Evolutionary conservation across 139 green algal genomes (phyloP).

Genomic region (Nannochloris sp.): DNA sequence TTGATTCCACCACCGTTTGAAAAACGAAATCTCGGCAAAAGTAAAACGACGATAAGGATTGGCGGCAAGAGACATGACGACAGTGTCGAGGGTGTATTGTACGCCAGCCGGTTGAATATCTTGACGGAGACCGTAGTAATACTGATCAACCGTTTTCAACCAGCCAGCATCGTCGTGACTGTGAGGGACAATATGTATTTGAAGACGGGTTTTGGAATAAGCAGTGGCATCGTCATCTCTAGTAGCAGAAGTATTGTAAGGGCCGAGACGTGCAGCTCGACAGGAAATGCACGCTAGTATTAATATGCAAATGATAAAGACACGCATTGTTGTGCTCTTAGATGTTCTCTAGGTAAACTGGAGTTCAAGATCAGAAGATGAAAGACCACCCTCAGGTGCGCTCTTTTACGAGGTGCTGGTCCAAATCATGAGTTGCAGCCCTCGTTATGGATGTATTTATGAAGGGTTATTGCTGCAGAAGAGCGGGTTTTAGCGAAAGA

Average conservation of each 20-base stretch:
- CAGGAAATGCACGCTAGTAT: background rate
- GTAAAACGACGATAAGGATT: slow-evolving; percentile 65
- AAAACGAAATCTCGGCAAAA: slow-evolving; percentile 82
- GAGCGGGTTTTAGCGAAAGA: too few species aligned
- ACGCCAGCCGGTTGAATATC: slow-evolving; percentile 74
- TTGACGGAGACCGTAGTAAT: slow-evolving; percentile 67
- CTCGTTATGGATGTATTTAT: too few species aligned
- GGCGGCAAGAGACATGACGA: slow-evolving; percentile 50
- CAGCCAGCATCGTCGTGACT: slow-evolving; percentile 84
- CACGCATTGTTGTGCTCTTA: too few species aligned
- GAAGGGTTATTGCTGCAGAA: too few species aligned
- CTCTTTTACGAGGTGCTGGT: too few species aligned
- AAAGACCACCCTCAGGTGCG: too few species aligned
- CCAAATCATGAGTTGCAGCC: too few species aligned
- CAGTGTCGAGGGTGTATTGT: slow-evolving; percentile 74
- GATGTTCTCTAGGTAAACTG: too few species aligned
- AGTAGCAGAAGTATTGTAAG: background rate
- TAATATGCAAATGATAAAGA: too few species aligned
- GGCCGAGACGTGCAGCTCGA: background rate
- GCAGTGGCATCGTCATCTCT: background rate
- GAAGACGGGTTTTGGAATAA: slow-evolving; percentile 28
- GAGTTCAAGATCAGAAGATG: too few species aligned
- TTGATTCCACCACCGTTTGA: slow-evolving; percentile 71
- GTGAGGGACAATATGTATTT: slow-evolving; percentile 79
- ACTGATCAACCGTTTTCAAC: slow-evolving; percentile 89